Base-by-base conservation (phyloP, 2,329 filamentous ascomycete species). In the Emergomyces africanus region DNA sequence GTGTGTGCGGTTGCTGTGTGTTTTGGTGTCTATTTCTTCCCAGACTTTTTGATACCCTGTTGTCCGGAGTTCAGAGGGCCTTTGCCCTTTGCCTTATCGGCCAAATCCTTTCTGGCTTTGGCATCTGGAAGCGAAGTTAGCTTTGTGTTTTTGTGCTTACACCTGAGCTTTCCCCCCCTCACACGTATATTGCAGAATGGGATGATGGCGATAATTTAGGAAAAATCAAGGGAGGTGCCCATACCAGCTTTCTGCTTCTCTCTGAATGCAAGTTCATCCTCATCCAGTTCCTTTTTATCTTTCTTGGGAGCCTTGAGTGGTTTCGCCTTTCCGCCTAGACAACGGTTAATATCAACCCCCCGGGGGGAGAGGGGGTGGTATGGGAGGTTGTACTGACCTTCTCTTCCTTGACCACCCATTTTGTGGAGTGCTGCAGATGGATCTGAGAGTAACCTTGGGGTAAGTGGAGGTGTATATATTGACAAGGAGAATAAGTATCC, bases 21-120 rank as follows among this genome's bases (percentile, higher is more conserved):
- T 48, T 35, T 25, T 54, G 15, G 58, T 68, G 77, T 81, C 77
- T 81, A 95, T 86, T 96, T 95, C 88, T 96, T 96, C 75, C 90
- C 91, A 63, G 88, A 94, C 84, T 96, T 96, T 86, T 96, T 96
- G 80, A 97, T 96, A 63, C 90, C 90, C 77, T 95, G 89, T 54
- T 81, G 75, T 39, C 90, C 90, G 37, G 84, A 87, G 77, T 90
- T 91, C 72, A 96, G 73, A 42, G 92, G 91, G 2, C 92, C 92
- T 78, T 95, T 95, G 74, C 88, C 88, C 69, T 87, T 86, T 51
- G 88, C 86, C 78, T 89, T 88, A 62, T 85, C 81, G n/a, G 86
- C 84, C 76, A 95, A 72, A 10, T 90, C 89, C 78, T 95, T 92
- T 75, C 85, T 87, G 51, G 87, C 88, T 80, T 91, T 90, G 71